phyloP scores from a whole-genome alignment of 345 rosid species.

The Populus davidiana region DNA sequence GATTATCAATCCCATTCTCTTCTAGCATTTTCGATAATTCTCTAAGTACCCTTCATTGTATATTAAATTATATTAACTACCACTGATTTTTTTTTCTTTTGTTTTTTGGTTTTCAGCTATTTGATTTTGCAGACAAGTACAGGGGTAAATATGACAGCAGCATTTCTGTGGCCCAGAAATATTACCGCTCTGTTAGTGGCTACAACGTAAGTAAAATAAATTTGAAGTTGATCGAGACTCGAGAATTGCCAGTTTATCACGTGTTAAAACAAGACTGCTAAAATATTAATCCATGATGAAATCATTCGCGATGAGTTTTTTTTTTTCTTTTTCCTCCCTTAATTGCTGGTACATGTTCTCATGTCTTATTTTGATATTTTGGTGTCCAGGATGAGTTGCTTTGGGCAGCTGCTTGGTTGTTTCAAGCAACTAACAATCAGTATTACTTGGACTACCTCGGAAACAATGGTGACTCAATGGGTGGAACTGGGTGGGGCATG shows the following conservation, averaged over 20 bases:
- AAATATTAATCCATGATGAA: too few species aligned
- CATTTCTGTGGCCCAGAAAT: constrained; percentile 76
- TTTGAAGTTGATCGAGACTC: too few species aligned
- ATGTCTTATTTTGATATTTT: not conserved
- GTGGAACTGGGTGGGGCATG: constrained; percentile 91
- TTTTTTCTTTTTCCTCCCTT: accelerated
- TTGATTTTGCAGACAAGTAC: constrained; percentile 92
- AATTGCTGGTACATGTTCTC: too few species aligned
- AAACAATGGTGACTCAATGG: constrained; percentile 75
- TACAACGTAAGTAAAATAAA: constrained; percentile 55
- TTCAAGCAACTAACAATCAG: constrained; percentile 69
- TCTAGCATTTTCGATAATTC: not conserved
- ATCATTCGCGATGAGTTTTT: too few species aligned
- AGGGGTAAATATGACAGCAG: constrained; percentile 95
- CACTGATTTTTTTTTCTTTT: not conserved
- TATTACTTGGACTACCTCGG: constrained; percentile 81
- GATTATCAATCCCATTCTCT: not conserved
- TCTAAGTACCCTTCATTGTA: constrained; percentile 6
- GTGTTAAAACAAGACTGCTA: not conserved
- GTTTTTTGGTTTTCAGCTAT: constrained; percentile 49
- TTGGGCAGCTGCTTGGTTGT: constrained; percentile 98
- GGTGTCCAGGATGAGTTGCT: constrained; percentile 77
- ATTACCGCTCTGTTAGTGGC: constrained; percentile 82
- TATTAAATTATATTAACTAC: constrained; percentile 13
- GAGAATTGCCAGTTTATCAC: too few species aligned